These are phyloP conservation scores for Pichia eremophila DNA, from an alignment of 805 yeast species.

Conservation along the genomic window DNA sequence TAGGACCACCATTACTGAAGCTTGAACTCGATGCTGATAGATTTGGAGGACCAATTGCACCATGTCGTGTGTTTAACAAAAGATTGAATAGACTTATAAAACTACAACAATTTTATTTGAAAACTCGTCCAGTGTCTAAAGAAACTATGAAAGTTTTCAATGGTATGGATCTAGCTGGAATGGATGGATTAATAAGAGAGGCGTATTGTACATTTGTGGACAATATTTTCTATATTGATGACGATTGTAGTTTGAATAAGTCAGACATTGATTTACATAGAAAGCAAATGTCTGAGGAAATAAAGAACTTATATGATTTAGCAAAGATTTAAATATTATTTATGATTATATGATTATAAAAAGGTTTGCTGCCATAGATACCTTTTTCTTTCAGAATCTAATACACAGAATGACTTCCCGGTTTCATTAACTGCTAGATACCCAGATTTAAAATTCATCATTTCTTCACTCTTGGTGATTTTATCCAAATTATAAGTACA, in stretches of 20 bases:
- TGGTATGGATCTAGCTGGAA: constrained; percentile 1
- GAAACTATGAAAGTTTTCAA: constrained; percentile 14
- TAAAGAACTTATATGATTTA: constrained; percentile 1
- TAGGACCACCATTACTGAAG: constrained; percentile 9
- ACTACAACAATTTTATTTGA: constrained; percentile 9
- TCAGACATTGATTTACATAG: constrained; percentile 5
- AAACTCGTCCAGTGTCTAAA: constrained; percentile 12
- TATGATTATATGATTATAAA: no score
- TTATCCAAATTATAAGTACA: neutral
- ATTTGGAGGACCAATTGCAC: constrained; percentile 17
- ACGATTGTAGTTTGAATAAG: constrained; percentile 10
- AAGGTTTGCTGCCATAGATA: constrained; percentile 16
- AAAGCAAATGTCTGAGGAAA: constrained; percentile 7
- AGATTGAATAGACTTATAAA: constrained; percentile 10
- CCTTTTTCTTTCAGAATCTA: constrained; percentile 32
- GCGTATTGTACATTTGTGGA: constrained; percentile 14
- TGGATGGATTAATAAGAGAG: constrained; percentile 1
- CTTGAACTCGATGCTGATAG: constrained; percentile 12
- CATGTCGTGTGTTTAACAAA: constrained; percentile 12
- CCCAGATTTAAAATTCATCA: constrained; percentile 20
- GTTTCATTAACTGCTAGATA: constrained; percentile 26
- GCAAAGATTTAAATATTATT: neutral
- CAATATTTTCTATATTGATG: constrained; percentile 8
- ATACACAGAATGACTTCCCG: constrained; percentile 29
- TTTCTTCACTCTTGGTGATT: neutral